Conservation (phyloP, 2,329 filamentous ascomycete species). For the Coniella lustricola region DNA sequence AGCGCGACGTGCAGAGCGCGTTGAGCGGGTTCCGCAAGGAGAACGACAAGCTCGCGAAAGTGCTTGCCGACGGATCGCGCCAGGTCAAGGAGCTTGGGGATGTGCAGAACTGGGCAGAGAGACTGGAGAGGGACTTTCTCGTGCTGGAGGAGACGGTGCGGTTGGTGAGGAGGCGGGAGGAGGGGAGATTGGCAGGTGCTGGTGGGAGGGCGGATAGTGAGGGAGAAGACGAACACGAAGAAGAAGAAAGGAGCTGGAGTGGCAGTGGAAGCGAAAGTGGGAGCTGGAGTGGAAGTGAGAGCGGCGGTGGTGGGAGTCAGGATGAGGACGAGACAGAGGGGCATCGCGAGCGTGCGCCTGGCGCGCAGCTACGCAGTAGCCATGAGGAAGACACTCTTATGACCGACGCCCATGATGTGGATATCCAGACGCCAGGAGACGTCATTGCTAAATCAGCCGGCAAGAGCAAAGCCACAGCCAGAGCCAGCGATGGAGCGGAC, state of each 20-base stretch:
- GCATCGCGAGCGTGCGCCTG: conserved; percentile 13
- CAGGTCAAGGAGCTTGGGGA: conserved; percentile 58
- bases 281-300: conserved; percentile 16
- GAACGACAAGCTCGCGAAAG: conserved; percentile 56
- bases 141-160: conserved; percentile 59
- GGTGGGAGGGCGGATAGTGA: no score
- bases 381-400: conserved; percentile 15
- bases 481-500: no score
- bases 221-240: conserved; percentile 20
- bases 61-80: conserved; percentile 55
- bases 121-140: conserved; percentile 62
- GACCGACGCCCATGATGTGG: background rate
- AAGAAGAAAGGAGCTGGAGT: conserved; percentile 24
- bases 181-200: no score
- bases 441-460: background rate
- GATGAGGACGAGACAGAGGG: conserved; percentile 18
- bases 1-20: conserved; percentile 55
- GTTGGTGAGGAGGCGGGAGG: conserved; percentile 38
- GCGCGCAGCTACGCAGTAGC: background rate
- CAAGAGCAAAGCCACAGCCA: conserved; percentile 16
- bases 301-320: conserved; percentile 23
- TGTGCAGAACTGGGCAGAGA: conserved; percentile 60
- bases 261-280: conserved; percentile 22
- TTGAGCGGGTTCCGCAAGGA: conserved; percentile 55
- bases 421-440: no score